phyloP scores from a whole-genome alignment of 371 early-diverging fungal species.

The Paraphysoderma sedebokerense region DNA sequence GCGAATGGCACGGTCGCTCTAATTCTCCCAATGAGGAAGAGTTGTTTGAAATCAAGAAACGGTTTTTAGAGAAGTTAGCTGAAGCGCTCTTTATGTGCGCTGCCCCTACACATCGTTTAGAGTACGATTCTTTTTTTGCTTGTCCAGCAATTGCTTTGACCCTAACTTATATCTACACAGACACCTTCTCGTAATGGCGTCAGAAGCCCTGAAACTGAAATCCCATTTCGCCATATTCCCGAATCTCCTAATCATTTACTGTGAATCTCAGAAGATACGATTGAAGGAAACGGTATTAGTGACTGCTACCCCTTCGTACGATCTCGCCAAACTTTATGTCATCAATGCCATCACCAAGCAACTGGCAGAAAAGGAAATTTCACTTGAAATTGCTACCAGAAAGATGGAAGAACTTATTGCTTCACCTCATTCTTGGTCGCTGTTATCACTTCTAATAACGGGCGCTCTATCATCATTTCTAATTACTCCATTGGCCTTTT shows the following conservation, averaged over 20 bases:
- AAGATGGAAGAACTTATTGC: not conserved
- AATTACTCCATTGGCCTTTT: not conserved
- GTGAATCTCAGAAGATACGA: not conserved
- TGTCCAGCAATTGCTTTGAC: not conserved
- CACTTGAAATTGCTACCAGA: not conserved
- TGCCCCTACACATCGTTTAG: not conserved
- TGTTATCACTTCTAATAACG: not conserved
- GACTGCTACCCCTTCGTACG: not conserved
- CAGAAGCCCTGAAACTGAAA: not conserved
- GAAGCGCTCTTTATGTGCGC: not conserved
- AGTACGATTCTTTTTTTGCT: not conserved
- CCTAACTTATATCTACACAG: not conserved
- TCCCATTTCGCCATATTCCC: not conserved
- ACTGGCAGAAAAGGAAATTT: not conserved
- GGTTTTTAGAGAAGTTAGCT: not conserved
- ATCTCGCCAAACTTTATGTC: not conserved
- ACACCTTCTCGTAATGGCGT: not conserved
- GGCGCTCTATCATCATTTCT: not conserved
- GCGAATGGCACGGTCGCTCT: too few species aligned
- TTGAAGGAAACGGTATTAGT: not conserved
- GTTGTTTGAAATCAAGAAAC: not conserved
- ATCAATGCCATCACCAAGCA: not conserved
- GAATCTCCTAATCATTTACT: not conserved
- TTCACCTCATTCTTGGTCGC: not conserved
- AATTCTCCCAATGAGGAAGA: too few species aligned